A percentile compares a stretch with the other conserved stretches of the same genome.
Evolutionary conservation across 306 rosid species (phyloP).

Genomic region (Quercus engelmannii): DNA sequence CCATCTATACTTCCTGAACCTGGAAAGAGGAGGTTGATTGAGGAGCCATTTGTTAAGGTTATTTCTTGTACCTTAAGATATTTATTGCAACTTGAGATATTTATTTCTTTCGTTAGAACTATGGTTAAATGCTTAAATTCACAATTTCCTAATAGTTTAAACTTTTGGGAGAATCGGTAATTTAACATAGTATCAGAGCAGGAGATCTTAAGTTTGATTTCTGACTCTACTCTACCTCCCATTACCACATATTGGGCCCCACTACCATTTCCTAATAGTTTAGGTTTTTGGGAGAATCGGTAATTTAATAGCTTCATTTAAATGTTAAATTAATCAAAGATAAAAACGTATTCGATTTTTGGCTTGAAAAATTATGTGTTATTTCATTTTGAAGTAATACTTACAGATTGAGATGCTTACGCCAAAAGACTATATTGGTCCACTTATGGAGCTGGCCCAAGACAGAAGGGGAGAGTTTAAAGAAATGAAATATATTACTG

Average conservation of each 20-base stretch:
- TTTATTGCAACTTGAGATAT: neutral
- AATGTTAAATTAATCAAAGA: conserved; percentile 15
- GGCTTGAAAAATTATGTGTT: neutral
- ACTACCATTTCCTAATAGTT: too few species aligned
- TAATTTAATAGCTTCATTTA: conserved; percentile 1
- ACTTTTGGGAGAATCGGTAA: too few species aligned
- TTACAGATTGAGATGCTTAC: conserved; percentile 86
- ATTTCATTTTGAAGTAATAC: conserved; percentile 22
- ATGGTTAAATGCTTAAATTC: too few species aligned
- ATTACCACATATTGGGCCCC: too few species aligned
- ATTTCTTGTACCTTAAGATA: conserved; percentile 16
- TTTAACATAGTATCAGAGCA: too few species aligned
- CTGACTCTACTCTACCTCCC: too few species aligned
- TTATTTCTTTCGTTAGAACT: too few species aligned
- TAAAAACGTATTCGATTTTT: neutral
- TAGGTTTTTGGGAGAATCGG: too few species aligned
- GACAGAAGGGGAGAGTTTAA: conserved; percentile 90
- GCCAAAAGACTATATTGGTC: conserved; percentile 86
- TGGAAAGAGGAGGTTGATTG: conserved; percentile 65
- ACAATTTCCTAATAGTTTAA: too few species aligned
- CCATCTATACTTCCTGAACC: conserved; percentile 84
- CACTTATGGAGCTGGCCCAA: conserved; percentile 91
- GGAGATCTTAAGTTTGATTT: too few species aligned
- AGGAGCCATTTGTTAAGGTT: conserved; percentile 80
- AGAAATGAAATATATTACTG: conserved; percentile 89